These are phyloP conservation scores for Pyrenophora seminiperda DNA, from an alignment of 2,329 filamentous ascomycete species.

Conservation along the genomic window DNA sequence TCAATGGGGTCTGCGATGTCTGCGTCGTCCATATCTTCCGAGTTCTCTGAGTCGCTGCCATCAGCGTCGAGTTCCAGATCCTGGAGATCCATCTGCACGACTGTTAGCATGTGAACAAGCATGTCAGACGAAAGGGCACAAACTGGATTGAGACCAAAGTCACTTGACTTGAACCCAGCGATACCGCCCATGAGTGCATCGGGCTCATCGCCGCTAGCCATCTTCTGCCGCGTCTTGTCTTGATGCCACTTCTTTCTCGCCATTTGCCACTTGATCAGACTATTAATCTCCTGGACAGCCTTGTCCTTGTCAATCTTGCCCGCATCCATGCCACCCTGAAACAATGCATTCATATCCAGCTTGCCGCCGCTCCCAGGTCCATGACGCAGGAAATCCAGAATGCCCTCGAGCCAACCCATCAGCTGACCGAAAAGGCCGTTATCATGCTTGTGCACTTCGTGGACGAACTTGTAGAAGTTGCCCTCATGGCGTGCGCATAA, in stretches of 20 bases:
- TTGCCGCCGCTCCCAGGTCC: constrained; percentile 79
- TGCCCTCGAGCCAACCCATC: constrained; percentile 97
- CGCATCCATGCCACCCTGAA: constrained; percentile 75
- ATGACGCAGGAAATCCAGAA: constrained; percentile 87
- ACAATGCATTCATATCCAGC: constrained; percentile 91
- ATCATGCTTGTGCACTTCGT: constrained; percentile 96
- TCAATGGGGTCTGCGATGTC: constrained; percentile 86
- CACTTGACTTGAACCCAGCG: constrained; percentile 71
- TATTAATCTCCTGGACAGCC: constrained; percentile 80
- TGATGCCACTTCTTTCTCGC: constrained; percentile 97
- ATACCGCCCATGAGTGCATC: constrained; percentile 48
- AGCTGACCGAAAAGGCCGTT: constrained; percentile 94
- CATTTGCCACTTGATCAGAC: constrained; percentile 90
- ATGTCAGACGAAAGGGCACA: background rate
- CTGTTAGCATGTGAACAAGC: constrained; percentile 11
- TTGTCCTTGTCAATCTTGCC: constrained; percentile 71
- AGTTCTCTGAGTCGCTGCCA: constrained; percentile 59
- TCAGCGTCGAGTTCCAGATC: constrained; percentile 82
- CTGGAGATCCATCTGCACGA: constrained; percentile 69
- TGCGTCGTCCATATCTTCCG: constrained; percentile 63
- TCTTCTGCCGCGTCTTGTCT: constrained; percentile 97
- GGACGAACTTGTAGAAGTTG: constrained; percentile 98
- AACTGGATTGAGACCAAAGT: constrained; percentile 88
- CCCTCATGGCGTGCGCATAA: constrained; percentile 92
- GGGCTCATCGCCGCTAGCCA: constrained; percentile 72